Evolutionary conservation across 1,284 basidiomycete species (phyloP).

Genomic region (Rhodotorula sp.): DNA sequence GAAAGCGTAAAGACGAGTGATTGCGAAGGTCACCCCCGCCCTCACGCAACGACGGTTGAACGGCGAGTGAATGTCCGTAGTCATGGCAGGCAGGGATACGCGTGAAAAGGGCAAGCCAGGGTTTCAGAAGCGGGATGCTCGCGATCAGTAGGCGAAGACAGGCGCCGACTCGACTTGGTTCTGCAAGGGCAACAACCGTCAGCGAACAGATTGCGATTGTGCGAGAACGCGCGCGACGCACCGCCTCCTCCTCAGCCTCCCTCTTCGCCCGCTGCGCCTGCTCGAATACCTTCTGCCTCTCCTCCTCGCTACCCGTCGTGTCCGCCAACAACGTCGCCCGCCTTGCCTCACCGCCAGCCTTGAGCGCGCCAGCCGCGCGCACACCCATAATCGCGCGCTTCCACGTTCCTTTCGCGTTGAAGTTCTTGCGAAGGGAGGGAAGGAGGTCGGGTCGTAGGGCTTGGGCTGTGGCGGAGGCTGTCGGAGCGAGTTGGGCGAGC

Average conservation of each 20-base stretch:
- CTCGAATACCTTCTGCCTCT: slow-evolving; percentile 17
- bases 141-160: neutral
- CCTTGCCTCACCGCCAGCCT: slow-evolving; percentile 24
- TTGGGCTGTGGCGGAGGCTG: slow-evolving; percentile 39
- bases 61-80: no score
- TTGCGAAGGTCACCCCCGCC: no score
- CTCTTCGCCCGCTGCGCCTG: slow-evolving; percentile 22
- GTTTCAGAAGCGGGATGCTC: neutral
- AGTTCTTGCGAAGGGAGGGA: slow-evolving; percentile 81
- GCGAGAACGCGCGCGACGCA: neutral
- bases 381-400: slow-evolving; percentile 36
- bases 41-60: no score
- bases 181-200: neutral
- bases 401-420: slow-evolving; percentile 70
- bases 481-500: slow-evolving; percentile 55
- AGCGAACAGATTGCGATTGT: neutral
- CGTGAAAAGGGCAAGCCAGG: neutral
- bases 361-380: slow-evolving; percentile 28
- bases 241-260: slow-evolving; percentile 30
- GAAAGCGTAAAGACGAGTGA: no score
- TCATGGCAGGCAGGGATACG: neutral
- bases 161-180: slow-evolving; percentile 6
- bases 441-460: slow-evolving; percentile 64
- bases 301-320: slow-evolving; percentile 9
- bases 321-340: slow-evolving; percentile 12